These are phyloP conservation scores for Fraxinus angustifolia DNA, from an alignment of 305 asterid genomes.

Conservation along the genomic window DNA sequence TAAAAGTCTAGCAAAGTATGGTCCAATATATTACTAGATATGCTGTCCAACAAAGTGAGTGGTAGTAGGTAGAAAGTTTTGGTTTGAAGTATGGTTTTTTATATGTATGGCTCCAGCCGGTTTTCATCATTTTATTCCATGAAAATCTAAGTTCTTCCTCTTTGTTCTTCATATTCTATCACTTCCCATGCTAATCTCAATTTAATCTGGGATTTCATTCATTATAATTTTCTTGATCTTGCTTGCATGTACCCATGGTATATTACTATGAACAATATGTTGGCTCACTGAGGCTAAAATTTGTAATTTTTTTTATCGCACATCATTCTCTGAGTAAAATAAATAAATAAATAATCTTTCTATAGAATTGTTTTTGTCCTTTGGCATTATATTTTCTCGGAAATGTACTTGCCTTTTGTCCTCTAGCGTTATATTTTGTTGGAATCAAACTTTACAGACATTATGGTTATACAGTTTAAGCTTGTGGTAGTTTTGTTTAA, in stretches of 20 bases:
- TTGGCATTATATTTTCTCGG: background rate
- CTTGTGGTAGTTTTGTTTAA: background rate
- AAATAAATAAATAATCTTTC: background rate
- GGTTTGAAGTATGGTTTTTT: too few relatives aligned
- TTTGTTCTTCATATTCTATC: too few relatives aligned
- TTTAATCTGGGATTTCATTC: background rate
- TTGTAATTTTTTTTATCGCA: background rate
- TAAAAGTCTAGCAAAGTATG: too few relatives aligned
- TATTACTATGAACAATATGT: background rate
- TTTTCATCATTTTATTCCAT: too few relatives aligned
- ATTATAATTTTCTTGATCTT: background rate
- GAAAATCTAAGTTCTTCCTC: too few relatives aligned
- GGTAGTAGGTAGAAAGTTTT: too few relatives aligned
- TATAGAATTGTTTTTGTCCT: background rate
- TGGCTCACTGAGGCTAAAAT: background rate
- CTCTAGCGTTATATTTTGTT: background rate
- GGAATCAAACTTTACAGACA: background rate
- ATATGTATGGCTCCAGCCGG: too few relatives aligned
- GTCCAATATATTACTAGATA: too few relatives aligned
- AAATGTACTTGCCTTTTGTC: background rate
- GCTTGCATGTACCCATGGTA: background rate
- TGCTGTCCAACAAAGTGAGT: too few relatives aligned
- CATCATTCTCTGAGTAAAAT: background rate
- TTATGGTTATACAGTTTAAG: background rate
- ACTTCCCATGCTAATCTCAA: background rate